These are phyloP conservation scores for Curvularia lunata DNA, from an alignment of 2,329 filamentous ascomycete genomes.

Conservation along the genomic window DNA sequence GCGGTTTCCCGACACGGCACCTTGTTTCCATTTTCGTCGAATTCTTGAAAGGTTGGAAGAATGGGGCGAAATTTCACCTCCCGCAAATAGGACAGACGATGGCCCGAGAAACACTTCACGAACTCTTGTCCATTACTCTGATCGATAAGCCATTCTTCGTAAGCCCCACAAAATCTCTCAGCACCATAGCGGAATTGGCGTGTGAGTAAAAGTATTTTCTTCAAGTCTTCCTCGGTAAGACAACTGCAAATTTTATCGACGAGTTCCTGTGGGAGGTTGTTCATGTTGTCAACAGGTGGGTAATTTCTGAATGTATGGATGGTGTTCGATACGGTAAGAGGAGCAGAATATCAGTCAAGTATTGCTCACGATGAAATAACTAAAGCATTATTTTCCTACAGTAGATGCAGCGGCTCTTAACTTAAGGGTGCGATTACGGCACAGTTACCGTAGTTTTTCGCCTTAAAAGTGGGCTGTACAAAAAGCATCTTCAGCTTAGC, in stretches of 20 bases:
- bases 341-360: neutral
- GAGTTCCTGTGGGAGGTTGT: constrained; percentile 21
- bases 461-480: too few species aligned
- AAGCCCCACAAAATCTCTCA: constrained; percentile 22
- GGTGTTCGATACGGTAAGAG: neutral
- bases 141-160: constrained; percentile 9
- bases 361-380: neutral
- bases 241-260: constrained; percentile 23
- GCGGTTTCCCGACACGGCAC: neutral
- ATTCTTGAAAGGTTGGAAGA: neutral
- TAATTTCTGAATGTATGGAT: neutral
- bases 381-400: neutral
- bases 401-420: too few species aligned
- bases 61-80: neutral
- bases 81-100: constrained; percentile 15
- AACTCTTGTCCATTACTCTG: constrained; percentile 15
- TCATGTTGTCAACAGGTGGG: constrained; percentile 10
- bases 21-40: neutral
- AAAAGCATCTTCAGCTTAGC: too few species aligned
- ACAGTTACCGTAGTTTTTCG: neutral
- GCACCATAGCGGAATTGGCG: constrained; percentile 15
- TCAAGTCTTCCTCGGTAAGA: constrained; percentile 19
- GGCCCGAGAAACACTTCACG: constrained; percentile 9
- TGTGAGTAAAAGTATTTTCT: constrained; percentile 20
- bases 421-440: neutral